Evolutionary conservation across 129 eudicot genomes (phyloP).

Genomic region (Silybum marianum): DNA sequence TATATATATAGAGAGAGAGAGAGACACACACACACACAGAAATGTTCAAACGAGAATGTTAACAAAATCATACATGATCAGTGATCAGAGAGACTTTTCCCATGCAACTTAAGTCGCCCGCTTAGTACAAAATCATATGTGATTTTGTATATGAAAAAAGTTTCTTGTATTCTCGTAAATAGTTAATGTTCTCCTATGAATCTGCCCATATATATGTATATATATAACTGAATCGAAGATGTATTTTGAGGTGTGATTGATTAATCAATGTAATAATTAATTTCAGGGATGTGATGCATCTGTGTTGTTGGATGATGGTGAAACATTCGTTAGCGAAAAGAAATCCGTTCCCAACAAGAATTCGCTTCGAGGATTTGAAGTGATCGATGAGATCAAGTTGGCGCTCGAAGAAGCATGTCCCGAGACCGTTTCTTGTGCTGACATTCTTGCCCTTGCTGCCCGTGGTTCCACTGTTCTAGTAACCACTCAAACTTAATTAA

Average conservation of each 20-base stretch:
- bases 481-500: constrained; percentile 31
- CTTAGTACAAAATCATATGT: no score
- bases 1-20: no score
- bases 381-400: constrained; percentile 88
- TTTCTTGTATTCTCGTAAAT: no score
- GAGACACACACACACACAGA: no score
- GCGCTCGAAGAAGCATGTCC: constrained; percentile 83
- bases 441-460: constrained; percentile 85
- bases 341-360: constrained; percentile 77
- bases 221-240: not conserved
- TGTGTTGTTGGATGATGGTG: constrained; percentile 70
- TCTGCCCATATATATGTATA: no score
- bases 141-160: no score
- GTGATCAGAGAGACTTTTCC: no score
- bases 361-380: constrained; percentile 81
- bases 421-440: constrained; percentile 88
- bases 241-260: not conserved
- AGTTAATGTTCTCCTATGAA: no score
- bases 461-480: constrained; percentile 81
- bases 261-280: not conserved
- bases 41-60: no score
- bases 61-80: no score
- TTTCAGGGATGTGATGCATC: constrained; percentile 97
- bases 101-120: no score
- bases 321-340: constrained; percentile 71